Percentiles rank a stretch among this genome's conserved stretches.
phyloP scores from a whole-genome alignment of 2,329 filamentous ascomycete genomes.

The Coniochaeta ligniaria region DNA sequence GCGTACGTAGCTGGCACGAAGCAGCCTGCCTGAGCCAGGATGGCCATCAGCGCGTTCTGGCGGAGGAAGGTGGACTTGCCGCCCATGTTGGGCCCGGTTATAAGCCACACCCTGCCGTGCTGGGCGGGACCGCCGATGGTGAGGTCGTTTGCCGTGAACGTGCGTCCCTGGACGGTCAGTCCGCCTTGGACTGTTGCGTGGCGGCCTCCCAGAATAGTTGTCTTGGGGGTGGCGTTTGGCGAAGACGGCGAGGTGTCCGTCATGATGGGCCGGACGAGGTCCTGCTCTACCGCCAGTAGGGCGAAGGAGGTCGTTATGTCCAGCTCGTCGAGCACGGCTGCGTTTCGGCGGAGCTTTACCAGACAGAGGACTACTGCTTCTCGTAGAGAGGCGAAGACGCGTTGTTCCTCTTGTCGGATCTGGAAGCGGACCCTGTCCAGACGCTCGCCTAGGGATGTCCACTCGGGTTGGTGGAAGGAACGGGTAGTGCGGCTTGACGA shows the following conservation, averaged over 20 bases:
- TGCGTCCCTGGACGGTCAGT: conserved; percentile 36
- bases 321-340: conserved; percentile 84
- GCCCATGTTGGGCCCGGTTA: conserved; percentile 94
- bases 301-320: conserved; percentile 88
- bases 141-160: conserved; percentile 62
- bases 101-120: conserved; percentile 56
- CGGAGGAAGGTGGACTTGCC: conserved; percentile 95
- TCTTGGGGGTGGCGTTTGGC: conserved; percentile 39
- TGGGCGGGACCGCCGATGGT: conserved; percentile 61
- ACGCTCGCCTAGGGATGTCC: conserved; percentile 72
- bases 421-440: conserved; percentile 72
- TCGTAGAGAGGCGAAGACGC: conserved; percentile 69
- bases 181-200: conserved; percentile 90
- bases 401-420: conserved; percentile 78
- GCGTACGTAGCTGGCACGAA: conserved; percentile 88
- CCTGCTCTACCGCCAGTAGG: conserved; percentile 65
- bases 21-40: conserved; percentile 85
- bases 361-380: conserved; percentile 73
- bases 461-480: conserved; percentile 76
- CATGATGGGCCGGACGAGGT: conserved; percentile 66
- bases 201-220: conserved; percentile 77
- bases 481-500: conserved; percentile 77
- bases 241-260: conserved; percentile 42
- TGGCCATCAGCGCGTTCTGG: conserved; percentile 90
- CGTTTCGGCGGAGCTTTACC: conserved; percentile 80